These are phyloP conservation scores for Puya raimondii DNA, from an alignment of 176 grass and related monocot genomes.

Conservation along the genomic window DNA sequence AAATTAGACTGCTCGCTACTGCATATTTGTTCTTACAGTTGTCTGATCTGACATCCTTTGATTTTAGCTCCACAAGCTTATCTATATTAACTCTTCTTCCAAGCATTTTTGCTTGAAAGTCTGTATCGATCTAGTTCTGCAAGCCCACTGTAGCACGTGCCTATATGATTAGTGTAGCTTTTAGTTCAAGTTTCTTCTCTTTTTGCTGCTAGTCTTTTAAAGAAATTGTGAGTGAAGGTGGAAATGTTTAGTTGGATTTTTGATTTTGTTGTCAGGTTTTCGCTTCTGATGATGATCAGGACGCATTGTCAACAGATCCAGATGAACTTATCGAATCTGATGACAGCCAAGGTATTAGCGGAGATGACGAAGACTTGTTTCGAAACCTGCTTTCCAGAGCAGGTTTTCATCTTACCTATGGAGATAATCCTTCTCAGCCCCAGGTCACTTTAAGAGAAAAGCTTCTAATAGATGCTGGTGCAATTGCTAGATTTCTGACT, in stretches of 20 bases:
- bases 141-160: no score
- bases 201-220: not conserved
- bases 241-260: not conserved
- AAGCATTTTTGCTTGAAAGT: no score
- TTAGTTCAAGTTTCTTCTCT: not conserved
- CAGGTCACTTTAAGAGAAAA: slow-evolving; percentile 73
- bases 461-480: slow-evolving; percentile 67
- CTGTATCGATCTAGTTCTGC: no score
- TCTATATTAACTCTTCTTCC: no score
- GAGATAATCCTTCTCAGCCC: slow-evolving; percentile 52
- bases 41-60: no score
- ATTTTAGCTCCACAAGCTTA: no score
- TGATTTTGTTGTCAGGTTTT: slow-evolving; percentile 45
- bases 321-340: slow-evolving; percentile 79
- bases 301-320: slow-evolving; percentile 70
- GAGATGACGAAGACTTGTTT: slow-evolving; percentile 76
- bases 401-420: slow-evolving; percentile 72
- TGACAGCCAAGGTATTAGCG: slow-evolving; percentile 57
- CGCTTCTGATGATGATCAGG: slow-evolving; percentile 87
- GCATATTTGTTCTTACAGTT: no score
- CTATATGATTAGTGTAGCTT: no score
- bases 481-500: slow-evolving; percentile 80
- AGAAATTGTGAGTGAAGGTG: no score
- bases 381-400: slow-evolving; percentile 59
- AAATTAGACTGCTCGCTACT: no score